Evolutionary conservation across 2,329 filamentous ascomycete species (phyloP), one percentile per base, ranked within the genome.

Genomic region (Phyllachora maydis): DNA sequence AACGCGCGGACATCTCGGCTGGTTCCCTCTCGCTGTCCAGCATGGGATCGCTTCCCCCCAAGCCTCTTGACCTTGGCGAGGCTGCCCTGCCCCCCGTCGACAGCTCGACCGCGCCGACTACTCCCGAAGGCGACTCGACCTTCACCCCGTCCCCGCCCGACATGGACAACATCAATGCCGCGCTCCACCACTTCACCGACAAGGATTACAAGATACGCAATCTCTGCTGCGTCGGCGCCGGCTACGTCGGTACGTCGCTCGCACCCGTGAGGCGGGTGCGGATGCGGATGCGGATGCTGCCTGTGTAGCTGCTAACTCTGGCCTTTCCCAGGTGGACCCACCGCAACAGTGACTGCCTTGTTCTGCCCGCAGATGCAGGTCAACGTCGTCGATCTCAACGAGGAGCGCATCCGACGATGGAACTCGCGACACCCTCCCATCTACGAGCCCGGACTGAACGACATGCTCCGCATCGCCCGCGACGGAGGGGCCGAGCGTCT

Each of bases 181-280:
- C n/a, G n/a, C n/a, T n/a, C n/a, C n/a, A n/a, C n/a, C n/a, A n/a
- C n/a, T n/a, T n/a, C n/a, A n/a, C n/a, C n/a, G n/a, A n/a, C n/a
- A n/a, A n/a, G n/a, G n/a, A n/a, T n/a, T n/a, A n/a, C n/a, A n/a
- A n/a, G n/a, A n/a, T 72, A 18, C 51, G 49, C 36, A 70, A 64
- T 38, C 67, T 79, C 24, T 78, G 73, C 46, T 78, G 70, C 40
- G 66, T 79, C 31, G 74, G 74, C 23, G 74, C 74, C 34, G 74
- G 74, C 35, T 79, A 79, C 42, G 70, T 79, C 32, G 72, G 69
- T 77, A 55, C 37, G 68, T 54, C 19, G n/a, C n/a, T n/a, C n/a
- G n/a, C n/a, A n/a, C n/a, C n/a, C n/a, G n/a, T n/a, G n/a, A n/a
- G n/a, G n/a, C n/a, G n/a, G n/a, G n/a, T n/a, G n/a, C n/a, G n/a